phyloP scores from a whole-genome alignment of 352 stramenopile genomes.

The Phytophthora ramorum region DNA sequence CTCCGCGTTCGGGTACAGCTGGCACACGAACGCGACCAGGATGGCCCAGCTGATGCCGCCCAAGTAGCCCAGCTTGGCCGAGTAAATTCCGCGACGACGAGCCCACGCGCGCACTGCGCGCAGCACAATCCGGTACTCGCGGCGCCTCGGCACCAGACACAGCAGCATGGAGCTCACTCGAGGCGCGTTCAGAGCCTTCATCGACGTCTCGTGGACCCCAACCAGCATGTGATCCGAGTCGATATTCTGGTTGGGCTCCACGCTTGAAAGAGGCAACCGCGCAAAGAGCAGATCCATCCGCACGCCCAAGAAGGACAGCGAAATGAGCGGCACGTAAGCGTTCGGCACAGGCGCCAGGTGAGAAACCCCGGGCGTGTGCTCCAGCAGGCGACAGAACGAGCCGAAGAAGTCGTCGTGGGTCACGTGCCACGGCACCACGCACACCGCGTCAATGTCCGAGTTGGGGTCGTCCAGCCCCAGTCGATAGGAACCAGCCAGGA shows the following conservation, averaged over 20 bases:
- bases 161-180: slow-evolving; percentile 96
- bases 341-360: slow-evolving; percentile 84
- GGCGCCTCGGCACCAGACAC: slow-evolving; percentile 89
- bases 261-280: slow-evolving; percentile 61
- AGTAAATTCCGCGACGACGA: slow-evolving; percentile 95
- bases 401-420: slow-evolving; percentile 89
- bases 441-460: slow-evolving; percentile 88
- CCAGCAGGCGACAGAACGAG: slow-evolving; percentile 72
- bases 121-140: slow-evolving; percentile 89
- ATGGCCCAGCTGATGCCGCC: slow-evolving; percentile 99
- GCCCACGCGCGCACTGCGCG: slow-evolving; percentile 82
- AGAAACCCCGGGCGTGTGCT: slow-evolving; percentile 69
- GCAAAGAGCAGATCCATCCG: slow-evolving; percentile 94
- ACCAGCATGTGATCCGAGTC: slow-evolving; percentile 91
- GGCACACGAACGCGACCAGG: slow-evolving; percentile 95
- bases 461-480: slow-evolving; percentile 83
- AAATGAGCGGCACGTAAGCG: slow-evolving; percentile 94
- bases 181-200: slow-evolving; percentile 95
- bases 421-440: slow-evolving; percentile 82
- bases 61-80: slow-evolving; percentile 96
- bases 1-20: slow-evolving; percentile 84
- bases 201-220: slow-evolving; percentile 93
- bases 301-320: slow-evolving; percentile 88
- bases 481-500: slow-evolving; percentile 89
- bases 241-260: slow-evolving; percentile 83